These are phyloP conservation scores for Bacidia rubella DNA, from an alignment of 495 filamentous ascomycete genomes.

Conservation along the genomic window DNA sequence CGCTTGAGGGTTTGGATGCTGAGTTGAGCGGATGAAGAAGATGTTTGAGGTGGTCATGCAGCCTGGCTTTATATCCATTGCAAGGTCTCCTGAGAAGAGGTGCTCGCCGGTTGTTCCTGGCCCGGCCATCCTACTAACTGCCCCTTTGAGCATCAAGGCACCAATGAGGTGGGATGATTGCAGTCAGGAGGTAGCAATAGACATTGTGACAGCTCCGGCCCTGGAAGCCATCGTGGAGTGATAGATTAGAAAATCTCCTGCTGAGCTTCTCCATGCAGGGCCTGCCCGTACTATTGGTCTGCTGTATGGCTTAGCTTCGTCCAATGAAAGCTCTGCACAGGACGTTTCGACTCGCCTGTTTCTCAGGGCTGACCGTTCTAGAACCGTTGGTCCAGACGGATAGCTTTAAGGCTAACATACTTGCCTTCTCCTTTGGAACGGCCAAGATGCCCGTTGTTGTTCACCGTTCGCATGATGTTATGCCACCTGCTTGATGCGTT, in stretches of 20 bases:
- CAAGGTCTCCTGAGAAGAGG: background rate
- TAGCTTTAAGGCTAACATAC: background rate
- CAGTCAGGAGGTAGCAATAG: background rate
- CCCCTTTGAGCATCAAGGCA: background rate
- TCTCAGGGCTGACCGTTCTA: background rate
- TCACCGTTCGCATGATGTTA: background rate
- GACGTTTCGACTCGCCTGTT: background rate
- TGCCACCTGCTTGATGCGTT: background rate
- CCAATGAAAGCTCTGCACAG: background rate
- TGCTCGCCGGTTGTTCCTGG: background rate
- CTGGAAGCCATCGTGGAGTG: background rate
- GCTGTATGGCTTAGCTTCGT: background rate
- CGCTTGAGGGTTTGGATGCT: background rate
- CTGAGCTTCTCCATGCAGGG: background rate
- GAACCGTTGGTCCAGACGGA: background rate
- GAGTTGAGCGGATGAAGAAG: background rate
- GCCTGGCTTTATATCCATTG: background rate
- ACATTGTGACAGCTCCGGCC: background rate
- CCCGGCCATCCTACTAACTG: background rate
- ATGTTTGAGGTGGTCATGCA: background rate
- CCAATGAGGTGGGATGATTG: background rate
- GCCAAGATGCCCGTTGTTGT: background rate
- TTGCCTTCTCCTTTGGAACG: background rate
- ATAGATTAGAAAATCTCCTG: background rate
- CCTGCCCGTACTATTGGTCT: background rate